These are phyloP conservation scores for Eucalyptus coolabah DNA, from an alignment of 345 rosid species.

Conservation along the genomic window DNA sequence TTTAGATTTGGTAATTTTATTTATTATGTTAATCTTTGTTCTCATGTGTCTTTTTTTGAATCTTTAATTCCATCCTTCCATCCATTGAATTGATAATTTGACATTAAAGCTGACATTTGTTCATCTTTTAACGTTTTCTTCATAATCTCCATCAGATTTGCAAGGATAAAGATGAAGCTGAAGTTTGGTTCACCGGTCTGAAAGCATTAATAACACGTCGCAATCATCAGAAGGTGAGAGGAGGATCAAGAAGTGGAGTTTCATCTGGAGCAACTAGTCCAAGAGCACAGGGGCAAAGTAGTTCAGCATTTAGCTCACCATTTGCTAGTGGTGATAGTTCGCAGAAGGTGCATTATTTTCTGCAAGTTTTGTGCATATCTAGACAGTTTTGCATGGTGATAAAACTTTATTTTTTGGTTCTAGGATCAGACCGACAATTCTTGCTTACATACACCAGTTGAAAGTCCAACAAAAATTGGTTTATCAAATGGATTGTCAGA, in stretches of 20 bases:
- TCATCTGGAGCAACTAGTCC: conserved; percentile 78
- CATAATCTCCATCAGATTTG: conserved; percentile 33
- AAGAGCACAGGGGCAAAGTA: conserved; percentile 45
- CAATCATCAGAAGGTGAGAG: conserved; percentile 39
- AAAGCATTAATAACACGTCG: conserved; percentile 56
- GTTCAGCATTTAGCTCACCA: conserved; percentile 66
- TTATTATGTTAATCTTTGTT: neutral
- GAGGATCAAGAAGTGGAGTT: conserved; percentile 54
- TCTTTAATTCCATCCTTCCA: neutral
- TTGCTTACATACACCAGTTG: conserved; percentile 45
- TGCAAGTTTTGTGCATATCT: neutral
- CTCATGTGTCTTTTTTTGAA: neutral
- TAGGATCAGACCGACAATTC: conserved; percentile 45
- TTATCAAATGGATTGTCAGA: conserved; percentile 55
- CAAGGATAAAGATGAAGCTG: conserved; percentile 85
- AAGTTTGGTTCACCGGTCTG: conserved; percentile 76
- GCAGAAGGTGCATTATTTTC: conserved; percentile 40
- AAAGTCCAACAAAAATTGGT: conserved; percentile 51
- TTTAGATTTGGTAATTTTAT: conserved; percentile 54
- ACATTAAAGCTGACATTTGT: too few relatives aligned
- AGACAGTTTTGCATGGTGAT: neutral
- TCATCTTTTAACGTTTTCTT: neutral
- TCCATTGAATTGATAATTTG: neutral
- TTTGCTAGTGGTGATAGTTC: conserved; percentile 53
- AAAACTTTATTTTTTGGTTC: conserved; percentile 5